Conservation (phyloP, 345 rosid genomes). For the Brassica carinata region DNA sequence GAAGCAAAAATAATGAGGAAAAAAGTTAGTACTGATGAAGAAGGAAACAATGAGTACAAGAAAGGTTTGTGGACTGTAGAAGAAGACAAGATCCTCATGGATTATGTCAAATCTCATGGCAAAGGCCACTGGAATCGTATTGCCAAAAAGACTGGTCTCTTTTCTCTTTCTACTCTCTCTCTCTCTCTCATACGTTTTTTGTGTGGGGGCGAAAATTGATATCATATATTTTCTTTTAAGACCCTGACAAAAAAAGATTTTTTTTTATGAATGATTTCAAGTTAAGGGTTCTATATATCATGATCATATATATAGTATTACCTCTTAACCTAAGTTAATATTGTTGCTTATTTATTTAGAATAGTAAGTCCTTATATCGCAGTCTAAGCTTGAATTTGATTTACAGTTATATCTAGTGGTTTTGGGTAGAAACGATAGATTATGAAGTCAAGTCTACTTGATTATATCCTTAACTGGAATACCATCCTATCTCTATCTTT, state of each 20-base stretch:
- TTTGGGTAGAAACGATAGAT: background rate
- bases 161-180: constrained; percentile 2
- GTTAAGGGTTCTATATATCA: background rate
- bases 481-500: background rate
- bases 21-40: constrained; percentile 35
- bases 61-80: constrained; percentile 55
- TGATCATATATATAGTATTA: background rate
- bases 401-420: background rate
- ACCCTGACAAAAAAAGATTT: background rate
- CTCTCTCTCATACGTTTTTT: background rate
- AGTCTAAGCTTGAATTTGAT: background rate
- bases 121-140: constrained; percentile 69
- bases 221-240: background rate
- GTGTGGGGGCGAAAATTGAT: background rate
- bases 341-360: background rate
- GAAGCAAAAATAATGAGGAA: constrained; percentile 37
- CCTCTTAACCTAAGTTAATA: background rate
- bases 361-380: background rate
- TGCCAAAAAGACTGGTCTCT: constrained; percentile 53
- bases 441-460: constrained; percentile 1
- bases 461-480: background rate
- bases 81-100: constrained; percentile 55
- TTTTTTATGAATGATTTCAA: background rate
- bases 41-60: constrained; percentile 42
- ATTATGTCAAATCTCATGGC: constrained; percentile 57